Evolutionary conservation across 441 rosid species (phyloP), one percentile per base, ranked within the genome.

Genomic region (Gossypium aridum): DNA sequence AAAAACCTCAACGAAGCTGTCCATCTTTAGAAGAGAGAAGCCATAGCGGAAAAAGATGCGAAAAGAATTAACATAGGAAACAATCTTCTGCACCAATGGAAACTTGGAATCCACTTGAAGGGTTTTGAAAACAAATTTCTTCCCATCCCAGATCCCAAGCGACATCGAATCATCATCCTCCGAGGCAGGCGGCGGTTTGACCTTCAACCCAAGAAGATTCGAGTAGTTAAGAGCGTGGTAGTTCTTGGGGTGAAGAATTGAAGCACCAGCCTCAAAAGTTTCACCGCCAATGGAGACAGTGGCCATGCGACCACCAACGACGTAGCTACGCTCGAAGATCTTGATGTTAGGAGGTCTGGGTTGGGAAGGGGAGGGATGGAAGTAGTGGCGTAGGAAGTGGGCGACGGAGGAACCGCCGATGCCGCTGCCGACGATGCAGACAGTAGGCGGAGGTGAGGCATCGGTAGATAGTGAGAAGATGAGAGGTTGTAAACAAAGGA

Each of bases 221-320:
- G 93, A 85, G 85, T 76, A 94, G 64, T 90, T 89, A 34, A 85
- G 71, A n/a, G 88, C 92, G 86, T 89, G 85, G 77, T 84, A 91
- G 73, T 92, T 94, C 79, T 89, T 87, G 37, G 98, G 98, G 66
- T 91, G 99, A 10, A 94, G 92, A 65, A 94, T 90, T 62, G 98
- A 91, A 53, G 86, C 99, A 6, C 99, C 98, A 3, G 97, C 97
- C 78, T 91, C 99, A 75, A 91, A 94, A 13, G 83, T 85, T 22
- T 90, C 83, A 13, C 92, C 94, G 71, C 81, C 70, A 63, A 92
- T 65, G 16, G 72, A 77, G 12, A 91, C 90, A 10, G 87, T 87
- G 23, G 87, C 93, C 98, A 95, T 91, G 31, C 99, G 96, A 0
- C 99, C 99, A 43, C 99, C 98, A 34, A 91, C 93, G 78, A 87